Base-by-base conservation (phyloP, 805 yeast species). In the Ogataea ramenticola region DNA sequence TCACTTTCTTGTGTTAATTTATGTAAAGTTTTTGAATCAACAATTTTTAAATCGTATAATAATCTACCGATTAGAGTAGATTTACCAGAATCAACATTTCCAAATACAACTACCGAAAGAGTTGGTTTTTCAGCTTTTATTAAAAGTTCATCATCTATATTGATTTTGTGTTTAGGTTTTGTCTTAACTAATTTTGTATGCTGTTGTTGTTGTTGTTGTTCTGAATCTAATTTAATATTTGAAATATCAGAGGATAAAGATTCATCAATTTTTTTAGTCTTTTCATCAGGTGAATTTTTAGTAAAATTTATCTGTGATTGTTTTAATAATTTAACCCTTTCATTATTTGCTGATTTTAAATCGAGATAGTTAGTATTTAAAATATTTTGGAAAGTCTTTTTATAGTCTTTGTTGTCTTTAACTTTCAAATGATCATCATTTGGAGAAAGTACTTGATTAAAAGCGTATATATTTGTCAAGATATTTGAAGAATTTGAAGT, bases 11-110 rank as follows among this genome's bases (percentile, higher is more conserved):
- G 75, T 36, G 79, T 74, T 43, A 79, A 66, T 52, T 79, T 82
- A 53, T 79, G 77, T 12, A 84, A 70, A 1, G 82, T 75, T 41
- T 79, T 77, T 32, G 79, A 72, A 53, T 81, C 84, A 5, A 86
- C 79, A 2, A 79, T 79, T 8, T 84, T 83, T 24, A 75, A 60
- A 53, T 85, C 91, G 47, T 76, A 79, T 35, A 86, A 60, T 33
- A 86, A 59, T 39, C 93, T 63, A 7, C 95, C 95, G 76, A 85
- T 77, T 41, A 86, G 67, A 1, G 95, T 86, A 2, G 89, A 82
- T 55, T 86, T 86, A 15, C 95, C 95, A 0, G 91, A 86, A 61
- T 86, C 95, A 7, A 86, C 91, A 60, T 86, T 95, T 11, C 95
- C 93, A 51, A 86, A 82, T 4, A 86, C 88, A 30, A 85, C 89